Evolutionary conservation across 257 asterid species (phyloP), one percentile per base, ranked within the genome.

Genomic region (Plantago elongata): DNA sequence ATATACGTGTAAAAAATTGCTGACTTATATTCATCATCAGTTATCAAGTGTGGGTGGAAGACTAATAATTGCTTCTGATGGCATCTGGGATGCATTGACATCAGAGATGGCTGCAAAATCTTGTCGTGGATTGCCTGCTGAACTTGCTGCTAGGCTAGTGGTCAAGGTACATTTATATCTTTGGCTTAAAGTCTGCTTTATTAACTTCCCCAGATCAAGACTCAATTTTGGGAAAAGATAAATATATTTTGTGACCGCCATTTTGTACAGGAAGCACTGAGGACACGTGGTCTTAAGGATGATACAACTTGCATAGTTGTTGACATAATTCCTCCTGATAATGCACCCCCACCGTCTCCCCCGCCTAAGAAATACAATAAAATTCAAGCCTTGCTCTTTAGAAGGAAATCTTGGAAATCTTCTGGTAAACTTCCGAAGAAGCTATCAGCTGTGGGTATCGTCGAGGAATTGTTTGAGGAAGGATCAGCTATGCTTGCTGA

Each of bases 21-120:
- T 67, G 59, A 72, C 63, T 57, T 62, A 44, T 17, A 63, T 16
- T 61, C 52, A 12, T 75, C 56, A 9, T 72, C 73, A 74, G 96
- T 75, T 87, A 54, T 82, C 94, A n/a, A 74, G 65, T 69, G 76
- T 60, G 3, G 96, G 96, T 6, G 97, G 96, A 61, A 76, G 96
- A 70, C 87, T 90, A 61, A 82, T 90, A 74, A 77, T 90, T 18
- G 96, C 97, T 37, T 87, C 97, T 4, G 94, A 87, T 71, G 97
- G 96, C 57, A 76, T 90, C 18, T 87, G 97, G 97, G 97, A 87
- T 62, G 84, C 95, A 13, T 38, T 87, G 56, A 70, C 95, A 54
- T 87, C 95, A 14, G 96, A 90, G 54, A 51, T 58, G 57, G 95
- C 89, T 44, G 94, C 96, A 18, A 68, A 85, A 65, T 69, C 87